Percentiles rank a stretch among this genome's conserved stretches.
phyloP scores from a whole-genome alignment of 179 eudicot species.

The Actinidia arguta region DNA sequence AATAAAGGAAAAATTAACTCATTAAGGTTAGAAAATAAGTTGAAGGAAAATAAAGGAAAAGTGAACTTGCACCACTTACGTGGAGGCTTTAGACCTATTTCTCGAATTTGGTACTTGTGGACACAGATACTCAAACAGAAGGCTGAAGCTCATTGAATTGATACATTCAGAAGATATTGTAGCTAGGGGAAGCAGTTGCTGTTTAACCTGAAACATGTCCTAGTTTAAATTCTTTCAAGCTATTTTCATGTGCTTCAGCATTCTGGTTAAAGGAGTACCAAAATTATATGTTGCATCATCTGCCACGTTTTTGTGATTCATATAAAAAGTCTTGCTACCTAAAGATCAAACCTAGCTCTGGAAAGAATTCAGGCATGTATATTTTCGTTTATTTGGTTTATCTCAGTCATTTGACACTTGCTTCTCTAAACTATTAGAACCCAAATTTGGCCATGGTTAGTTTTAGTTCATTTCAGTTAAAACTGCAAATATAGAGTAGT shows the following conservation, averaged over 20 bases:
- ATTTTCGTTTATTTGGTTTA: background rate
- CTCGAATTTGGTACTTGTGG: background rate
- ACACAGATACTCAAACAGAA: background rate
- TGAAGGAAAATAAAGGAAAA: slow-evolving; percentile 1
- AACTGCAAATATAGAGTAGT: background rate
- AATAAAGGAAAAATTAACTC: no score
- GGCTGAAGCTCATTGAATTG: background rate
- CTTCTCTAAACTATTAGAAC: background rate
- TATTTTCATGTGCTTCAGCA: background rate
- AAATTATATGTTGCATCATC: slow-evolving; percentile 9
- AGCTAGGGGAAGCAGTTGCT: background rate
- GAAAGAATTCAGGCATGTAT: background rate
- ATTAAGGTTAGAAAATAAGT: no score
- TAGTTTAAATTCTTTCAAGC: background rate
- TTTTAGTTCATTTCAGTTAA: background rate
- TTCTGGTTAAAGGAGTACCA: background rate
- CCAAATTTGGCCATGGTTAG: background rate
- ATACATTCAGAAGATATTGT: background rate
- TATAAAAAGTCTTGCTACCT: background rate
- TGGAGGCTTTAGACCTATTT: background rate
- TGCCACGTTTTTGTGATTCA: background rate
- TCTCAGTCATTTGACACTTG: background rate
- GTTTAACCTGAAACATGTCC: background rate
- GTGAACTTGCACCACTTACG: background rate
- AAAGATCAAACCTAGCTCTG: background rate